Conservation (phyloP, 2,329 filamentous ascomycete species). For the Pseudocercospora crystallina region DNA sequence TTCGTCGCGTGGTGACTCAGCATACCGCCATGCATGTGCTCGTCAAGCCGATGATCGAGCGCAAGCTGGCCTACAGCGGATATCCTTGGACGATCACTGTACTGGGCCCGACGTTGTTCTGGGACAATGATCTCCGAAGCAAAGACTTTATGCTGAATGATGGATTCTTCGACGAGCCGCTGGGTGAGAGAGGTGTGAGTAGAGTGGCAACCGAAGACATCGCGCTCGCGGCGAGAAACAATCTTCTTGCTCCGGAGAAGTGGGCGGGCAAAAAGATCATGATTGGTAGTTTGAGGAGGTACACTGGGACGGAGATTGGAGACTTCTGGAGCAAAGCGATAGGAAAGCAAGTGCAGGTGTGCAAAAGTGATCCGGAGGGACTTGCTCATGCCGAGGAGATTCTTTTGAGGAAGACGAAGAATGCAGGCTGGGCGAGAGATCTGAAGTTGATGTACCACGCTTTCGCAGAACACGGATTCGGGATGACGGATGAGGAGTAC, state of each 20-base stretch:
- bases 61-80: slow-evolving; percentile 8
- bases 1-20: background rate
- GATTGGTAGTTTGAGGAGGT: slow-evolving; percentile 13
- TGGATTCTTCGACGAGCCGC: slow-evolving; percentile 16
- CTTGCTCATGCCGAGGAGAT: slow-evolving; percentile 4
- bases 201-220: slow-evolving; percentile 15
- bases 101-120: slow-evolving; percentile 18
- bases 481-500: slow-evolving; percentile 19
- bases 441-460: slow-evolving; percentile 20
- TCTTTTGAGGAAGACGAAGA: background rate
- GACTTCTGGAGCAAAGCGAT: slow-evolving; percentile 11
- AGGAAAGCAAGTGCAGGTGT: slow-evolving; percentile 7
- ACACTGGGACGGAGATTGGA: slow-evolving; percentile 6
- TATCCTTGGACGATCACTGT: slow-evolving; percentile 14
- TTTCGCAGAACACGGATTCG: slow-evolving; percentile 12
- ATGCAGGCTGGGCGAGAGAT: slow-evolving; percentile 16
- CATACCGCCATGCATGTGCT: slow-evolving; percentile 14
- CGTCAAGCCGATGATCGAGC: slow-evolving; percentile 18
- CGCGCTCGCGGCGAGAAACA: slow-evolving; percentile 7
- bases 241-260: background rate
- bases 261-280: slow-evolving; percentile 19
- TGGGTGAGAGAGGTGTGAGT: slow-evolving; percentile 15
- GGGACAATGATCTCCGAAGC: slow-evolving; percentile 14
- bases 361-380: background rate
- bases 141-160: slow-evolving; percentile 9